Evolutionary conservation across 2,329 filamentous ascomycete species (phyloP).

Genomic region (Metarhizium humberi): DNA sequence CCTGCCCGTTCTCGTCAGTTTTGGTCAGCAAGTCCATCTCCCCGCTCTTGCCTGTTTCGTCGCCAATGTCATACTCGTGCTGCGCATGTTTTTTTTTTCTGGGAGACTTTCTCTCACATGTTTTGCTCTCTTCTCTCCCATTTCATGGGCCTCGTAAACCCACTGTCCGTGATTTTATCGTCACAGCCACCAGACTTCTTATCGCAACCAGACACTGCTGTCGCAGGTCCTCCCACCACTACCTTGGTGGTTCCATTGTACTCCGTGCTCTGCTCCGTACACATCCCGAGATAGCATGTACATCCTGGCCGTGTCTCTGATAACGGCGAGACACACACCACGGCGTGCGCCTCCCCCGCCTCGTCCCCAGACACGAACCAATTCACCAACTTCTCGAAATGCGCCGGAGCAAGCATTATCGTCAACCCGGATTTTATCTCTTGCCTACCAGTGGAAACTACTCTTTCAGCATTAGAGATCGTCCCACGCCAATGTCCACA

Average conservation of each 20-base stretch:
- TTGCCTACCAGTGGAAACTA: no score
- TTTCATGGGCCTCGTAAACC: not conserved
- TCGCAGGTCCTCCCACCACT: not conserved
- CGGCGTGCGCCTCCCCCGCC: not conserved
- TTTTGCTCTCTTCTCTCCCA: not conserved
- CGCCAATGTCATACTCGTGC: not conserved
- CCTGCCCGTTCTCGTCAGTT: not conserved
- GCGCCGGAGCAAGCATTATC: not conserved
- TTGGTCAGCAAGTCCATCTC: not conserved
- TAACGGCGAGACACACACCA: not conserved
- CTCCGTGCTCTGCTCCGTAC: not conserved
- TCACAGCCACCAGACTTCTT: slow-evolving; percentile 1
- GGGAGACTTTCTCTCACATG: not conserved
- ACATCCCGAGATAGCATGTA: not conserved
- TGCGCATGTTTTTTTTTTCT: not conserved
- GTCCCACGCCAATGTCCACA: not conserved
- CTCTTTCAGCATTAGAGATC: no score
- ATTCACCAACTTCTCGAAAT: not conserved
- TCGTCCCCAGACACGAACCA: not conserved
- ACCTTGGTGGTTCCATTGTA: not conserved
- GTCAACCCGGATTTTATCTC: no score
- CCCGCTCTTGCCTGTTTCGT: slow-evolving; percentile 1
- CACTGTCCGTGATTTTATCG: slow-evolving; percentile 5
- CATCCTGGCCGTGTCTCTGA: slow-evolving; percentile 1
- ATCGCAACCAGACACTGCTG: not conserved